phyloP scores from a whole-genome alignment of 169 alveolate species.

The Eimeria brunetti region DNA sequence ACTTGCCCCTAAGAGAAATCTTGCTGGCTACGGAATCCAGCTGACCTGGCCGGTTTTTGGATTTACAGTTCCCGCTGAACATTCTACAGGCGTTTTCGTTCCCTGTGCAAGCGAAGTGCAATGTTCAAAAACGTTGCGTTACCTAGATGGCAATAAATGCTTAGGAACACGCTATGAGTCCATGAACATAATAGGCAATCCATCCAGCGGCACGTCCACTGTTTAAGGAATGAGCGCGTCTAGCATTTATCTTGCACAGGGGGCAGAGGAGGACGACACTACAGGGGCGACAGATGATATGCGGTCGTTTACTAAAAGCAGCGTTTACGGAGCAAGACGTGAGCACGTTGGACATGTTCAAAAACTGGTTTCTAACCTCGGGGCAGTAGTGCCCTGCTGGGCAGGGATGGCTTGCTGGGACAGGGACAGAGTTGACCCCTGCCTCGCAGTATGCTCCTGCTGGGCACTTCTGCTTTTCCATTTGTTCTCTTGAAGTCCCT shows the following conservation, averaged over 20 bases:
- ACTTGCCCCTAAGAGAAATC: not conserved
- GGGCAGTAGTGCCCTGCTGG: conserved; percentile 60
- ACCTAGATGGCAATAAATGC: not conserved
- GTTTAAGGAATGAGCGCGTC: not conserved
- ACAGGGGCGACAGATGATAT: not conserved
- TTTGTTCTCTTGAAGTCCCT: conserved; percentile 17
- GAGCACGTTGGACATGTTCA: not conserved
- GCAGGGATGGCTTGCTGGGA: conserved; percentile 65
- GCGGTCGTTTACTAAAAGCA: not conserved
- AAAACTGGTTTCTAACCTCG: not conserved
- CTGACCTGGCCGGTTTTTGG: conserved; percentile 70
- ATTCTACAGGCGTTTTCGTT: not conserved
- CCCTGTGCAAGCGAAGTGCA: conserved; percentile 18
- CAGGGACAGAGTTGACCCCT: conserved; percentile 34
- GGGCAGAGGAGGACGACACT: not conserved
- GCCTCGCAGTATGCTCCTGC: conserved; percentile 50
- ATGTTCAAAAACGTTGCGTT: not conserved
- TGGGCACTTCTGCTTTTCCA: conserved; percentile 69
- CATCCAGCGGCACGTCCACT: not conserved
- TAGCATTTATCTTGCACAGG: not conserved
- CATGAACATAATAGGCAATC: not conserved
- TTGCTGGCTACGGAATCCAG: not conserved
- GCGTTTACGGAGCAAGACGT: not conserved
- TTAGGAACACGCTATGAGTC: not conserved
- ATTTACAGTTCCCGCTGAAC: conserved; percentile 33